Percentiles rank a stretch among this genome's conserved stretches.
Conservation (phyloP, 768 basidiomycete species). For the Pleurotus ostreatus region DNA sequence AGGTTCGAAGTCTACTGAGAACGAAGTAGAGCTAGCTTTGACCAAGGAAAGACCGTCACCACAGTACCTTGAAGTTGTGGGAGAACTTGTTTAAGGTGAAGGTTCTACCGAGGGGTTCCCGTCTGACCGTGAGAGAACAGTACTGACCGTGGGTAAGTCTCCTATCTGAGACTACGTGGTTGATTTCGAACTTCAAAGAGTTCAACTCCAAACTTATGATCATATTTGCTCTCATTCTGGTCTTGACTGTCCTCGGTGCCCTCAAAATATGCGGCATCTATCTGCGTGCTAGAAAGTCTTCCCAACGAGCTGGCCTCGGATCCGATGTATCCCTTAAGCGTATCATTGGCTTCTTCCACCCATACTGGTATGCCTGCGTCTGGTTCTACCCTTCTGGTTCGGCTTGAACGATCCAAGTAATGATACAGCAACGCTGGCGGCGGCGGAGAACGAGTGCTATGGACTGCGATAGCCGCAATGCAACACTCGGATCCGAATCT, state of each 20-base stretch:
- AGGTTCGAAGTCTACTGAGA: background rate
- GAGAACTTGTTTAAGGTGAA: background rate
- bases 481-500: constrained; percentile 65
- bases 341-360: constrained; percentile 83
- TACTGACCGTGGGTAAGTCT: background rate
- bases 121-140: background rate
- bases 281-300: background rate
- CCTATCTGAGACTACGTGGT: background rate
- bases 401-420: constrained; percentile 33
- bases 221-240: background rate
- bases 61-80: background rate
- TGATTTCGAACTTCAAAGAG: background rate
- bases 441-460: constrained; percentile 93
- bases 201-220: background rate
- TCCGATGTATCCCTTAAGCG: background rate
- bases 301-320: background rate
- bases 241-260: background rate
- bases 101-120: no score
- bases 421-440: constrained; percentile 83
- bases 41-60: background rate
- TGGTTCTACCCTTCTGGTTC: constrained; percentile 11
- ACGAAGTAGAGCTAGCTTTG: background rate
- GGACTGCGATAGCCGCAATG: constrained; percentile 80
- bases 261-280: background rate
- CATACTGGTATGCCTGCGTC: constrained; percentile 72